Evolutionary conservation across 1,284 basidiomycete species (phyloP).

Genomic region (Paramarasmius palmivorus): DNA sequence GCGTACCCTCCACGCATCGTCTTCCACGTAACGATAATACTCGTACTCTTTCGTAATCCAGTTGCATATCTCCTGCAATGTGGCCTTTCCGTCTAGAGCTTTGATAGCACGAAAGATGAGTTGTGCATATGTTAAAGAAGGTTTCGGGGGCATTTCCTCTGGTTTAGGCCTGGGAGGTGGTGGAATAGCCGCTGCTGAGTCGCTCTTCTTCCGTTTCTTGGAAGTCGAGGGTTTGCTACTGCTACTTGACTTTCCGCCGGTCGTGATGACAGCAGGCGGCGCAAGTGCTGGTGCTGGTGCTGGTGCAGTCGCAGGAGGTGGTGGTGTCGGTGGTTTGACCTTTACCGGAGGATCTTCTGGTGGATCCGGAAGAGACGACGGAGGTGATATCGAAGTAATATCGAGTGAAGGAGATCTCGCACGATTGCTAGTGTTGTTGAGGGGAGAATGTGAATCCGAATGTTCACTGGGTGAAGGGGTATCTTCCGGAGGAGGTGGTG

Average conservation of each 20-base stretch:
- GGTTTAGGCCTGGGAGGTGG: slow-evolving; percentile 53
- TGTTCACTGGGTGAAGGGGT: slow-evolving; percentile 75
- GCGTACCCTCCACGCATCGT: slow-evolving; percentile 84
- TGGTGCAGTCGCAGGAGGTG: slow-evolving; percentile 60
- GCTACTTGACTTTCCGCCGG: slow-evolving; percentile 57
- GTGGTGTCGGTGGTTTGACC: slow-evolving; percentile 33
- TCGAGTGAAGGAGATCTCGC: slow-evolving; percentile 74
- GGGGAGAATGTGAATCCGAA: slow-evolving; percentile 33
- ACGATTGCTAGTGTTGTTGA: slow-evolving; percentile 40
- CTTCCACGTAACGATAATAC: slow-evolving; percentile 84
- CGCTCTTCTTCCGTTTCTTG: slow-evolving; percentile 76
- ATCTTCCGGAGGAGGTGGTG: slow-evolving; percentile 69
- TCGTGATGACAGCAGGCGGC: slow-evolving; percentile 55
- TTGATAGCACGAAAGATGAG: slow-evolving; percentile 81
- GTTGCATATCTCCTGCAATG: slow-evolving; percentile 87
- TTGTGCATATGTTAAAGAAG: slow-evolving; percentile 75
- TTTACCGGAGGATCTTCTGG: not conserved
- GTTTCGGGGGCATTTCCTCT: slow-evolving; percentile 79
- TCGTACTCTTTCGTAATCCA: slow-evolving; percentile 90
- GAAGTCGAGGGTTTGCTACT: slow-evolving; percentile 38
- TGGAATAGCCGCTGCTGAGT: slow-evolving; percentile 33
- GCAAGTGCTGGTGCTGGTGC: slow-evolving; percentile 26
- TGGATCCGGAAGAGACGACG: slow-evolving; percentile 62
- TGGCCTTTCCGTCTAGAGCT: slow-evolving; percentile 80
- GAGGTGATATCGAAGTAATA: slow-evolving; percentile 77